A percentile compares a stretch with the other conserved stretches of the same genome.
Evolutionary conservation across 331 rosid genomes (phyloP).

Genomic region (Quercus phellos): DNA sequence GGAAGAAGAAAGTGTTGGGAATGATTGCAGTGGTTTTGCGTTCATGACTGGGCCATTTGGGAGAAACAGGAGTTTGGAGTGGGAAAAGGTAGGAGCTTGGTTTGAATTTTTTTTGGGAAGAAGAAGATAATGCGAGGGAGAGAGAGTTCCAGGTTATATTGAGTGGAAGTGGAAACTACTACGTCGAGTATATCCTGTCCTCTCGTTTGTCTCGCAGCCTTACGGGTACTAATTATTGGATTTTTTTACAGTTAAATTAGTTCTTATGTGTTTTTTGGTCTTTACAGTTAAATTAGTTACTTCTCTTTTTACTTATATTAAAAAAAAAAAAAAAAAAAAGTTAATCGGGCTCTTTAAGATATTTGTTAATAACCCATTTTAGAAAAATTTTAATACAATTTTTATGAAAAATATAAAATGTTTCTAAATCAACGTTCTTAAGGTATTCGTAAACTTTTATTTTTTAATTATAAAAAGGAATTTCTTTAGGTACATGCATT

Average conservation of each 20-base stretch:
- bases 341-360: too few relatives aligned
- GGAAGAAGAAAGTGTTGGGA: slow-evolving; percentile 29
- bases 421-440: too few relatives aligned
- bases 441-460: rapidly evolving
- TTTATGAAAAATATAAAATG: too few relatives aligned
- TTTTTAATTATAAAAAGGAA: too few relatives aligned
- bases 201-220: slow-evolving; percentile 15
- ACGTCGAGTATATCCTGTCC: slow-evolving; percentile 50
- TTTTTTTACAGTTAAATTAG: too few relatives aligned
- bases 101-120: neutral
- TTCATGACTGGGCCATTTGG: slow-evolving; percentile 69
- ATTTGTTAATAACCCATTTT: rapidly evolving
- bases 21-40: slow-evolving; percentile 24
- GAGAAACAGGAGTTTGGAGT: neutral
- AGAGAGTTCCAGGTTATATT: neutral
- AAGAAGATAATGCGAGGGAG: slow-evolving; percentile 20
- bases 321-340: too few relatives aligned
- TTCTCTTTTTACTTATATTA: too few relatives aligned
- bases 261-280: neutral
- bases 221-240: too few relatives aligned
- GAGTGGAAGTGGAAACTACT: slow-evolving; percentile 35
- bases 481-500: rapidly evolving
- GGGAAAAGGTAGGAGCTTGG: neutral
- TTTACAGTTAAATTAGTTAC: neutral
- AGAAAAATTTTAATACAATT: rapidly evolving